Evolutionary conservation across 2,329 filamentous ascomycete genomes (phyloP), one percentile per base, ranked within the genome.

Genomic region (Ceratocystis ficicola): DNA sequence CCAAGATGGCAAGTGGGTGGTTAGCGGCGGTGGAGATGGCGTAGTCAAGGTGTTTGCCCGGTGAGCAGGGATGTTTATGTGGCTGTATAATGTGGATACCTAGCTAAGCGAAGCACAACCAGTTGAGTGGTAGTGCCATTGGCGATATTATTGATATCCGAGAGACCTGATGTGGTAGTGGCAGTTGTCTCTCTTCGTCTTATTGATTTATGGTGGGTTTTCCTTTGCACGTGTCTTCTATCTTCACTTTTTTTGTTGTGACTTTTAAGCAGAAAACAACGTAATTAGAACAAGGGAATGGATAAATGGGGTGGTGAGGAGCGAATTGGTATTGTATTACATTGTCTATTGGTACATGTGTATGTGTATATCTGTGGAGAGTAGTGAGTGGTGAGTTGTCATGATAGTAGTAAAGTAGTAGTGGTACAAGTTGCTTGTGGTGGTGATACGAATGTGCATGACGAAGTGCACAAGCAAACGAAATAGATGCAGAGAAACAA

Each of bases 21-120:
- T 97, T 66, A 95, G 90, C 71, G 93, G 88, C 46, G 94, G 94
- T 50, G 94, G 94, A 12, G 94, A 99, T 74, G 94, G 94, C 5
- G 87, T 96, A 44, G 93, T 96, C 69, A 97, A 97, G 79, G 92
- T 97, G 66, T 97, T 86, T 78, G 81, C 84, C 66, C 79, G 83
- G 67, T 85, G 74, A 65, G n/a, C 17, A 52, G 5, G 22, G 12
- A 30, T 8, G 30, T 41, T 22, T 20, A n/a, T 25, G 8, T 6
- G 62, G 28, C 7, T 17, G 15, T 6, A 20, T 28, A 6, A 15
- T 8, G 20, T 10, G n/a, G 15, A 36, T 36, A 36, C 32, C 32
- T 36, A 36, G 32, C 10, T 12, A 36, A 12, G 7, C 32, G 32
- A 32, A 32, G 32, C 7, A 32, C 32, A 7, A 8, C 15, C 44